Evolutionary conservation across 2,329 filamentous ascomycete genomes (phyloP).

Genomic region (Fusarium sp.): DNA sequence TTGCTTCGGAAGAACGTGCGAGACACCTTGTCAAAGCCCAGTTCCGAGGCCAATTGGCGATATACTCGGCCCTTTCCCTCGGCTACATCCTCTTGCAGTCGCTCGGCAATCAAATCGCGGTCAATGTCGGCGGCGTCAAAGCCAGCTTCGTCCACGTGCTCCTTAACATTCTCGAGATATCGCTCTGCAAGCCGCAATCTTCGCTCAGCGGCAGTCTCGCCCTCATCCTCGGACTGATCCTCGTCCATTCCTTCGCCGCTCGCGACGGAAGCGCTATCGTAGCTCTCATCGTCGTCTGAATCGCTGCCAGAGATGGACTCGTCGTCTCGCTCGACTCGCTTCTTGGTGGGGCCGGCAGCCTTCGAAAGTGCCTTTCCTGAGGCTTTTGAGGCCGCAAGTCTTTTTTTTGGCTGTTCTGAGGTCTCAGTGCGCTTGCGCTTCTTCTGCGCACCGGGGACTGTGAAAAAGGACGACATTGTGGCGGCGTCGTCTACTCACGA

Average conservation of each 20-base stretch:
- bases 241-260: slow-evolving; percentile 60
- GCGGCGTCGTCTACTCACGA: slow-evolving; percentile 43
- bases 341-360: slow-evolving; percentile 53
- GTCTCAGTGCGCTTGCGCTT: slow-evolving; percentile 82
- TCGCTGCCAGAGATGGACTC: slow-evolving; percentile 90
- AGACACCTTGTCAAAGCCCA: slow-evolving; percentile 74
- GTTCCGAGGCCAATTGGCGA: slow-evolving; percentile 77
- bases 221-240: slow-evolving; percentile 73
- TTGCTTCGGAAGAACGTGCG: slow-evolving; percentile 83
- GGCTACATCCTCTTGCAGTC: slow-evolving; percentile 90
- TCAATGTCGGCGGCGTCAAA: slow-evolving; percentile 97
- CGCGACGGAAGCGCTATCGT: slow-evolving; percentile 54
- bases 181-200: slow-evolving; percentile 88
- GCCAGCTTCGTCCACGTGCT: slow-evolving; percentile 81
- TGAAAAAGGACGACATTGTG: slow-evolving; percentile 96
- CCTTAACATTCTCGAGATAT: slow-evolving; percentile 89
- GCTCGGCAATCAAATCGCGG: slow-evolving; percentile 88
- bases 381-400: slow-evolving; percentile 61
- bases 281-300: slow-evolving; percentile 71
- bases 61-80: slow-evolving; percentile 93
- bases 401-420: slow-evolving; percentile 68
- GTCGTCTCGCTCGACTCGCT: slow-evolving; percentile 62
- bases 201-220: slow-evolving; percentile 90
- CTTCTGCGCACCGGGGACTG: slow-evolving; percentile 83
- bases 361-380: slow-evolving; percentile 57